Evolutionary conservation across 768 basidiomycete genomes (phyloP), one percentile per base, ranked within the genome.

Genomic region (Phanerodontia chrysosporium): DNA sequence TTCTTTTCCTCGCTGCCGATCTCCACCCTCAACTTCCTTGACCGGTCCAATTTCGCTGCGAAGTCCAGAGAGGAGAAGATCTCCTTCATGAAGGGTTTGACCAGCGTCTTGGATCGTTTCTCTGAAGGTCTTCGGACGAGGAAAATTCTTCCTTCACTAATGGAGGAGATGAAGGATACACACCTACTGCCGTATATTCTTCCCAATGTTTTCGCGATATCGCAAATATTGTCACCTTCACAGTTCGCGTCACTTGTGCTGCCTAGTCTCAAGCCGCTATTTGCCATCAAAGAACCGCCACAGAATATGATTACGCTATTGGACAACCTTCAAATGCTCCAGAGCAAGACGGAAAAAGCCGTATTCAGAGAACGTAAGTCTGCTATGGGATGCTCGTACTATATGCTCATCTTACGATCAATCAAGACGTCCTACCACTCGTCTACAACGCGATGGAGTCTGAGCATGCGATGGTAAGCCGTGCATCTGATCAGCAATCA

Each of bases 161-260:
- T 99, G 12, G 97, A 98, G 74, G 96, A 98, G 89, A 94, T 94
- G 92, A 96, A 98, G 79, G 97, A 99, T 67, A 85, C 82, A 3
- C 86, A 92, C 65, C 82, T 99, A 3, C 76, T 99, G 58, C 97
- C 97, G 12, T 95, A 96, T 73, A 90, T 99, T 62, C 78, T 99
- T 10, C 97, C 97, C 7, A 97, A 97, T 72, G 90, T 98, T 14
- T 96, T 99, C 69, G 81, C 83, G 49, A 98, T 99, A 58, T 86
- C 93, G 22, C 83, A 80, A 59, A 79, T 85, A 24, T 75, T 98
- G 51, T 84, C 89, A 6, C 81, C 92, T 4, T 68, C 79, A 14
- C 93, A 95, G 67, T 99, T 99, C 67, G 87, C 88, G 0, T 76
- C 78, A 18, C 76, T 82, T 55, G 95, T 98, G 2, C 76, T 98